These are phyloP conservation scores for Neonectria punicea DNA, from an alignment of 2,329 filamentous ascomycete genomes.

Conservation along the genomic window DNA sequence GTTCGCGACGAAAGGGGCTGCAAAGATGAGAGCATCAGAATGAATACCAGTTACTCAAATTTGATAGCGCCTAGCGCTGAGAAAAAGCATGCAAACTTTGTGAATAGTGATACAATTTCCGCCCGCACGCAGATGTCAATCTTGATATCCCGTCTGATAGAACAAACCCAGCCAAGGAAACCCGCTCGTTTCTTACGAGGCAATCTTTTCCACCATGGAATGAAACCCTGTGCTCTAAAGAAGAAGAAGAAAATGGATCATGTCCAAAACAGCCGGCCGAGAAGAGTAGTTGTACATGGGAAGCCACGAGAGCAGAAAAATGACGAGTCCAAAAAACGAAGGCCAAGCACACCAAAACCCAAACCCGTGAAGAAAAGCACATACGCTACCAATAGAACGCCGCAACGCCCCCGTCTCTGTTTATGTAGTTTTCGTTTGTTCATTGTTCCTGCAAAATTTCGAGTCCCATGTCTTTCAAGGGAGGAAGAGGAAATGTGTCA, in stretches of 20 bases:
- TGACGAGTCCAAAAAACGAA: constrained; percentile 24
- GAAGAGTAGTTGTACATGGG: constrained; percentile 51
- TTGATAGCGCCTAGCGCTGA: constrained; percentile 24
- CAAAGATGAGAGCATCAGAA: constrained; percentile 8
- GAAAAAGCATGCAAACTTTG: constrained; percentile 32
- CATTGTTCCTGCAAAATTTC: constrained; percentile 27
- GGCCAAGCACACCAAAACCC: constrained; percentile 14
- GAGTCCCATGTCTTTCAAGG: constrained; percentile 19
- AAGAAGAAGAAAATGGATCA: constrained; percentile 21
- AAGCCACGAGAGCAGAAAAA: constrained; percentile 27
- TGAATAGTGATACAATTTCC: constrained; percentile 46
- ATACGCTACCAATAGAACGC: constrained; percentile 23
- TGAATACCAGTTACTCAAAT: constrained; percentile 25
- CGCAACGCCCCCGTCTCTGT: constrained; percentile 30
- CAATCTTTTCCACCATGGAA: constrained; percentile 21
- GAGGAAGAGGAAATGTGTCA: constrained; percentile 25
- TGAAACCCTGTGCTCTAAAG: constrained; percentile 27
- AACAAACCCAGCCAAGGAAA: constrained; percentile 16
- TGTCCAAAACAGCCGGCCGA: constrained; percentile 25
- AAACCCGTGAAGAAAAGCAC: constrained; percentile 19
- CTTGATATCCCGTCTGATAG: constrained; percentile 34
- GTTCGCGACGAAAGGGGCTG: constrained; percentile 16
- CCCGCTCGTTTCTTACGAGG: constrained; percentile 16
- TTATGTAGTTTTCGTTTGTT: constrained; percentile 34
- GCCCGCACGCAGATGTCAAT: constrained; percentile 34